These are phyloP conservation scores for Centaurea solstitialis DNA, from an alignment of 129 eudicot genomes.

Conservation along the genomic window DNA sequence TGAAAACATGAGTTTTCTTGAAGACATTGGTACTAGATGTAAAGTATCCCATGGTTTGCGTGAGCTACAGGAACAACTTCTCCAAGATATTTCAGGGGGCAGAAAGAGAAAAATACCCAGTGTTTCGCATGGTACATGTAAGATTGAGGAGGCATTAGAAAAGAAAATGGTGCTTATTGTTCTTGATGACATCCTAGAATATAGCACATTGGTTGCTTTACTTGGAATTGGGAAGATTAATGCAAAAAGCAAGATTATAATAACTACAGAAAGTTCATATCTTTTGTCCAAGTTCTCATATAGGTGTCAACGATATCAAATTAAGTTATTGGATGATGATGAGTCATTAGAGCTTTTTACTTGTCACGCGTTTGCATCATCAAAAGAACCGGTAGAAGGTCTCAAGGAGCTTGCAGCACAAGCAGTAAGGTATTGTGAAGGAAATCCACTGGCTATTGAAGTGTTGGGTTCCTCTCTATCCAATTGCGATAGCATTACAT, in stretches of 20 bases:
- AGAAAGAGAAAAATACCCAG: not conserved
- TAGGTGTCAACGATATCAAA: not conserved
- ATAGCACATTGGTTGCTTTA: not conserved
- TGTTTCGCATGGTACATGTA: not conserved
- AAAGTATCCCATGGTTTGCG: not conserved
- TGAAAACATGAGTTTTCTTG: not conserved
- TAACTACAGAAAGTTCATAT: not conserved
- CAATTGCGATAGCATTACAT: not conserved
- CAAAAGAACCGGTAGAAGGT: not conserved
- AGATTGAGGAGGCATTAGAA: not conserved
- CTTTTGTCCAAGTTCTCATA: not conserved
- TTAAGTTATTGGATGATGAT: not conserved
- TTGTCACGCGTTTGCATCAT: slow-evolving; percentile 16
- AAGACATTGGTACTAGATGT: slow-evolving; percentile 1
- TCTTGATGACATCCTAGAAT: slow-evolving; percentile 9
- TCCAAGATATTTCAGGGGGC: not conserved
- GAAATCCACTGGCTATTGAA: slow-evolving; percentile 20
- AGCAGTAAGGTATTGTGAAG: slow-evolving; percentile 13
- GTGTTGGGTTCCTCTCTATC: slow-evolving; percentile 20
- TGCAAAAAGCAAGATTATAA: slow-evolving; percentile 11
- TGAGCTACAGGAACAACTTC: slow-evolving; percentile 8
- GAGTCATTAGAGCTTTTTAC: slow-evolving; percentile 8
- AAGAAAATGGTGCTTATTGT: not conserved
- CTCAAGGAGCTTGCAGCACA: not conserved
- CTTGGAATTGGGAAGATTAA: not conserved